A percentile compares a stretch with the other conserved stretches of the same genome.
Conservation (phyloP, 495 filamentous ascomycete species). For the Podospora pseudocomata region DNA sequence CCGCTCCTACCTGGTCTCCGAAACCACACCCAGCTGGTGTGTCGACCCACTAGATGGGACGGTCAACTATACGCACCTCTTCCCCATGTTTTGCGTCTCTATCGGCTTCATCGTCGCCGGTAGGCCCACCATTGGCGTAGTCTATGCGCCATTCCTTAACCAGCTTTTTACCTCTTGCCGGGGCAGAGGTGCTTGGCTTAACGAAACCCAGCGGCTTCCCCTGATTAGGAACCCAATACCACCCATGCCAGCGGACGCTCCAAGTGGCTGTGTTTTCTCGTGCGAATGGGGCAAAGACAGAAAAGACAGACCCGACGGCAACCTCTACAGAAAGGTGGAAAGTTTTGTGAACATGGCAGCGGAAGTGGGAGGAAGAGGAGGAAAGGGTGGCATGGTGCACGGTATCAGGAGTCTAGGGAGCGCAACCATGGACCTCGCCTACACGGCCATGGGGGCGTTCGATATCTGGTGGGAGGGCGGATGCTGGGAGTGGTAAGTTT, state of each 20-base stretch:
- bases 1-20: conserved; percentile 58
- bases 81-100: conserved; percentile 70
- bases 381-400: conserved; percentile 77
- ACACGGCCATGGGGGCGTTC: conserved; percentile 64
- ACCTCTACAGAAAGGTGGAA: conserved; percentile 62
- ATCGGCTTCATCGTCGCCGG: conserved; percentile 59
- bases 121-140: conserved; percentile 58
- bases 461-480: conserved; percentile 86
- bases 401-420: conserved; percentile 65
- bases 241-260: conserved; percentile 58
- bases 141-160: conserved; percentile 61
- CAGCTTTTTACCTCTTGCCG: conserved; percentile 61
- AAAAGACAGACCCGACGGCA: conserved; percentile 56
- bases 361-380: conserved; percentile 53
- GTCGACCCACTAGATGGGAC: conserved; percentile 69
- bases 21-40: conserved; percentile 59
- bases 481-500: conserved; percentile 65
- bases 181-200: conserved; percentile 63
- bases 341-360: conserved; percentile 69
- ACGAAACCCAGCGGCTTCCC: conserved; percentile 56
- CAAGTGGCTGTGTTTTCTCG: conserved; percentile 61
- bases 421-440: conserved; percentile 73
- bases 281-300: conserved; percentile 74
- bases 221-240: conserved; percentile 55
- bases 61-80: conserved; percentile 69